These are phyloP conservation scores for Fulvia fulva DNA, from an alignment of 2,329 filamentous ascomycete species.

Conservation along the genomic window DNA sequence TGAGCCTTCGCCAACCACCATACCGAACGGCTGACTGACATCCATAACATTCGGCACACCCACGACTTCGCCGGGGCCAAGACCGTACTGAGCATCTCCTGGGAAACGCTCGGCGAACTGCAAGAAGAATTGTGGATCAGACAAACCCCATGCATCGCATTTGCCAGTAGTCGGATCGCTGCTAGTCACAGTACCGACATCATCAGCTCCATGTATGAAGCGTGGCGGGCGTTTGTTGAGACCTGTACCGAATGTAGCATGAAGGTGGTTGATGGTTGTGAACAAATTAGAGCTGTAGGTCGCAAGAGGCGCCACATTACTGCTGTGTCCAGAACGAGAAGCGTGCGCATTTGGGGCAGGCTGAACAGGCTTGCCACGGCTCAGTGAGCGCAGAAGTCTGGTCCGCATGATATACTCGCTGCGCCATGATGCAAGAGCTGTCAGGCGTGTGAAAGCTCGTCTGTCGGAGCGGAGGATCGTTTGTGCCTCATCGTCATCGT, in stretches of 20 bases:
- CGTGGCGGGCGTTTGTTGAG: conserved; percentile 66
- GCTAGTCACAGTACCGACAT: conserved; percentile 70
- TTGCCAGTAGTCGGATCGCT: conserved; percentile 76
- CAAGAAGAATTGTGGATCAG: conserved; percentile 68
- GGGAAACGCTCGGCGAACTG: conserved; percentile 77
- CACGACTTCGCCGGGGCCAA: conserved; percentile 70
- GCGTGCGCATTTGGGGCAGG: conserved; percentile 51
- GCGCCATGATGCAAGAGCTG: conserved; percentile 82
- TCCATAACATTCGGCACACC: conserved; percentile 85
- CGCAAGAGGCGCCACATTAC: conserved; percentile 68
- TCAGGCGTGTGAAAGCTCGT: conserved; percentile 78
- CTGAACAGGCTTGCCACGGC: conserved; percentile 71
- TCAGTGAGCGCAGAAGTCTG: conserved; percentile 73
- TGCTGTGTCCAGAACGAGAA: conserved; percentile 52
- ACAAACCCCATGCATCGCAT: conserved; percentile 75
- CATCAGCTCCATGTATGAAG: conserved; percentile 78
- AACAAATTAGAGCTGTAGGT: conserved; percentile 83
- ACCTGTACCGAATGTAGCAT: conserved; percentile 69
- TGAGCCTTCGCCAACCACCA: conserved; percentile 80
- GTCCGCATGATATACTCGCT: conserved; percentile 93
- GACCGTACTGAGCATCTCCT: conserved; percentile 69
- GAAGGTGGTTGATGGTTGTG: conserved; percentile 72
- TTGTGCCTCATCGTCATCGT: conserved; percentile 50
- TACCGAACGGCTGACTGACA: conserved; percentile 77
- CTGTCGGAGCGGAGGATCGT: conserved; percentile 63